Base-by-base conservation (phyloP, 176 grass and related monocot genomes). In the Aegilops bicornis region DNA sequence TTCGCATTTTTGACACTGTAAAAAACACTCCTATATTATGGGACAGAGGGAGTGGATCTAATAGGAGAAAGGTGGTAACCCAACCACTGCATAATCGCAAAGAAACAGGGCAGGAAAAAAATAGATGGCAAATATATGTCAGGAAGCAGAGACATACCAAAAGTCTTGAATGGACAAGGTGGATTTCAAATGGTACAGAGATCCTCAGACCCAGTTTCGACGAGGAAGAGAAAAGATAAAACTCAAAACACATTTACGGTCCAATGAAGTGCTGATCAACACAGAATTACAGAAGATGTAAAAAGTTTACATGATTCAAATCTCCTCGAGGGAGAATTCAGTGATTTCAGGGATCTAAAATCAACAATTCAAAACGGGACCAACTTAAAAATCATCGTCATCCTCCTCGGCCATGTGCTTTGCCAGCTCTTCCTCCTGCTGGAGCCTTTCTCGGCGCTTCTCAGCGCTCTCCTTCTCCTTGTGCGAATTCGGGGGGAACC, bases 401-500 rank as follows among this genome's bases (percentile, higher is more conserved):
- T 96, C 96, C 35, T 98, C 96, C 88, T 95, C 91, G 2, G 90
- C 93, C 82, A 95, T 94, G 69, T 95, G 93, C 42, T 92, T 95
- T 25, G 96, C 96, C 17, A 94, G 84, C 83, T 98, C 93, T 89
- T 98, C 93, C 88, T 98, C 93, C 71, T 93, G 90, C 61, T 98
- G 92, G 69, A 92, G 93, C 67, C 90, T 91, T 85, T 98, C 90
- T 1, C 88, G 81, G 82, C 96, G 90, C 90, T 94, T 92, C 90
- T 94, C 96, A 9, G 86, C 91, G 0, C 93, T 95, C 90, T 95
- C 96, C 71, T 95, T 98, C 66, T 98, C 95, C 81, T 92, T 94
- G 75, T 90, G 86, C 64, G 91, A 95, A 78, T 98, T 98, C 13
- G 93, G 96, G 3, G 96, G 93, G 42, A 92, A 94, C 71, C 88